Base-by-base conservation (phyloP, 2,329 filamentous ascomycete species). In the Fusarium nodosum region DNA sequence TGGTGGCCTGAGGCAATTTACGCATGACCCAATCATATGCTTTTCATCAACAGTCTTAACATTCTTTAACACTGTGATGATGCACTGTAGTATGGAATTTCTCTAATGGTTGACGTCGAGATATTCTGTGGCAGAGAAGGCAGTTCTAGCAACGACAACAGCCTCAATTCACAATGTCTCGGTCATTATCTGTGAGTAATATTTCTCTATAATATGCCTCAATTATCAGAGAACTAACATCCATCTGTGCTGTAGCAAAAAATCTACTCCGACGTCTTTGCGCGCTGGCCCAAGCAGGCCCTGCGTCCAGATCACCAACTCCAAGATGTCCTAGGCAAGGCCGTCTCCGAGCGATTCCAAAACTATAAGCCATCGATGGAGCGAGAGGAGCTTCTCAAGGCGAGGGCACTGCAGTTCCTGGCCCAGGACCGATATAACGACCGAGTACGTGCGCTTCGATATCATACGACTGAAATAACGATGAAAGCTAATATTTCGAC, bases 221-320 rank as follows among this genome's bases (percentile, higher is more conserved):
- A n/a, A 20, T 3, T 0, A 4, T 2, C 5, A 24, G 11, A 15
- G 5, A 9, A 33, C 46, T 33, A 46, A 72, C 36, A 5, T 16
- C 11, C 38, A 5, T 45, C 0, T 12, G 6, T 11, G 28, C 9
- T 24, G 5, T 52, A 82, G 80, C 75, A 76, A 68, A 78, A 77
- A 61, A 75, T 80, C 47, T 81, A 80, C 73, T 71, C 75, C 51
- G 79, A 80, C 59, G 78, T 76, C 68, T 78, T 81, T 56, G 80
- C 84, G 60, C 83, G 83, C 67, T 92, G 89, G 89, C 90, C 90
- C 46, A 85, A 86, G 72, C 89, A 91, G 74, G 81, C 82, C 60
- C 82, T 91, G 45, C 87, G 90, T 1, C 89, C 89, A 10, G 84
- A 89, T 60, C 83, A 86, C 75, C 88, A 90, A 76, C 84, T 91